phyloP scores from a whole-genome alignment of 2,329 filamentous ascomycete species.

The Exophiala dermatitidis region DNA sequence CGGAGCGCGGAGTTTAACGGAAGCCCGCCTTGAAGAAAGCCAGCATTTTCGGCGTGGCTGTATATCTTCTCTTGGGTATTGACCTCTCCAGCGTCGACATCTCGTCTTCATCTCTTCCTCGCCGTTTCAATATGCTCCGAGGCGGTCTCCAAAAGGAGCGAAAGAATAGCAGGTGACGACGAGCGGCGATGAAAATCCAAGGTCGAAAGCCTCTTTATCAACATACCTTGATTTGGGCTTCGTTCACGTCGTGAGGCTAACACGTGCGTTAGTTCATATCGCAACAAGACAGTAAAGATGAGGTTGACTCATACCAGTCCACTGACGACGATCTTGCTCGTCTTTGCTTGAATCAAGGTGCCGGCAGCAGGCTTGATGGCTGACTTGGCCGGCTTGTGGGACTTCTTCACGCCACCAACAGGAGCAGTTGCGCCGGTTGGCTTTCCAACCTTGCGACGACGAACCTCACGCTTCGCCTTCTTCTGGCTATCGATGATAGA shows the following conservation, averaged over 20 bases:
- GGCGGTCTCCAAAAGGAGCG: slow-evolving; percentile 26
- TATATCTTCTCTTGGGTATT: slow-evolving; percentile 11
- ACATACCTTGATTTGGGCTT: slow-evolving; percentile 99
- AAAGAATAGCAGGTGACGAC: slow-evolving; percentile 24
- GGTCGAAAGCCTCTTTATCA: slow-evolving; percentile 68
- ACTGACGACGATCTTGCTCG: slow-evolving; percentile 98
- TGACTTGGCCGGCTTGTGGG: slow-evolving; percentile 45
- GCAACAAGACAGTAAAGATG: background rate
- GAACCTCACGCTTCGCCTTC: slow-evolving; percentile 46
- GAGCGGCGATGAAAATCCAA: slow-evolving; percentile 65
- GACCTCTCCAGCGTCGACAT: slow-evolving; percentile 13
- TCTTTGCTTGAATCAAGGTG: slow-evolving; percentile 54
- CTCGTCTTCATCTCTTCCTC: slow-evolving; percentile 7
- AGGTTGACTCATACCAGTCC: slow-evolving; percentile 69
- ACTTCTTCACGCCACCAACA: slow-evolving; percentile 81
- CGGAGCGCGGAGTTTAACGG: slow-evolving; percentile 1
- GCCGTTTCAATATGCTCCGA: slow-evolving; percentile 6
- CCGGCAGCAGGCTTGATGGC: slow-evolving; percentile 51
- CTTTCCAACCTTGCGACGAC: slow-evolving; percentile 39
- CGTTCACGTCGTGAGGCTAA: slow-evolving; percentile 91
- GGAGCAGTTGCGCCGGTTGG: slow-evolving; percentile 49
- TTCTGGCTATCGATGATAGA: slow-evolving; percentile 82
- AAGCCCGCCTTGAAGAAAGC: slow-evolving; percentile 15
- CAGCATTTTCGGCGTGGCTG: slow-evolving; percentile 22
- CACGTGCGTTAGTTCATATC: slow-evolving; percentile 41